A percentile compares a stretch with the other conserved stretches of the same genome.
These are phyloP conservation scores for Chlamydomonas sp. DNA, from an alignment of 139 green algal genomes.

Conservation along the genomic window DNA sequence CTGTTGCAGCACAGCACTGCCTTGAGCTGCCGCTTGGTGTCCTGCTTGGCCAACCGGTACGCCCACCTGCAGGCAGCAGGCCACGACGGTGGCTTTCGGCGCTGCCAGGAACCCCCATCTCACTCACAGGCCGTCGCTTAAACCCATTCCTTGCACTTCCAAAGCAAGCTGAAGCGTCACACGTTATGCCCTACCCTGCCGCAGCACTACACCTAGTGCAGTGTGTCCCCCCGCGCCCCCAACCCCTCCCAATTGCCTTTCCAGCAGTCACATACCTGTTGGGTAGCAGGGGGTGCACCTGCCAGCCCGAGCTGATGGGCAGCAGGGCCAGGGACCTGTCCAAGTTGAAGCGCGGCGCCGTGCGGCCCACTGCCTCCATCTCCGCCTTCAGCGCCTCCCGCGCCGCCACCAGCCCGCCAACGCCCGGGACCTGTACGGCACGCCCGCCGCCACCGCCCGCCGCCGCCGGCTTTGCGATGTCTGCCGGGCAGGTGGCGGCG, in stretches of 20 bases:
- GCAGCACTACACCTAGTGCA: no score
- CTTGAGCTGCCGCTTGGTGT: background rate
- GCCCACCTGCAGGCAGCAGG: background rate
- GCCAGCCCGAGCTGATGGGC: background rate
- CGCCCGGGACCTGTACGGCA: background rate
- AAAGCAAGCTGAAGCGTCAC: no score
- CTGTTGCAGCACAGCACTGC: constrained; percentile 10
- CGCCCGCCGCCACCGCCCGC: background rate
- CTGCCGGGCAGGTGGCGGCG: background rate
- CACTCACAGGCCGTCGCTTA: no score
- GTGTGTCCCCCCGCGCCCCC: no score
- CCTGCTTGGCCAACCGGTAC: background rate
- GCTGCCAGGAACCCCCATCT: no score
- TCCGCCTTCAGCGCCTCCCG: background rate
- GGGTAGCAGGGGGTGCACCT: constrained; percentile 22
- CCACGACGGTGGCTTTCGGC: no score
- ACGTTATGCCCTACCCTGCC: no score
- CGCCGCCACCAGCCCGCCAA: background rate
- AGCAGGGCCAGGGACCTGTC: background rate
- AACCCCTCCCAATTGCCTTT: no score
- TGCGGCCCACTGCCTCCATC: background rate
- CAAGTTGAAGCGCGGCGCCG: background rate
- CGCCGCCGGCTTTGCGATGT: background rate
- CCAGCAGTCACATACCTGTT: background rate
- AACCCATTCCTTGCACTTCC: no score